phyloP scores from a whole-genome alignment of 768 basidiomycete genomes.

The Candolleomyces efflorescens region DNA sequence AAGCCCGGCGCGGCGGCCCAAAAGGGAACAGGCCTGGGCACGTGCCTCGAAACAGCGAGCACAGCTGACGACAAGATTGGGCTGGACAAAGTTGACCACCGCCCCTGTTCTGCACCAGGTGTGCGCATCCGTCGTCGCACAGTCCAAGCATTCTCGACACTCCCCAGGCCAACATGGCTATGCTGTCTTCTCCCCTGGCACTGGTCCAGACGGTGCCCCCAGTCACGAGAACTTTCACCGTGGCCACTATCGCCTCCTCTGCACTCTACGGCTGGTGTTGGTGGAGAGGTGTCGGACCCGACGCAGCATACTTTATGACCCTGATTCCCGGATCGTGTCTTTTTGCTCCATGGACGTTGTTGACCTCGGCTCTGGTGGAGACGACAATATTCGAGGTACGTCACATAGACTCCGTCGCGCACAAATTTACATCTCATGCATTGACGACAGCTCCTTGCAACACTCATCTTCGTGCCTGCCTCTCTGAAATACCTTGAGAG shows the following conservation, averaged over 20 bases:
- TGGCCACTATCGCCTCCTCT: constrained; percentile 53
- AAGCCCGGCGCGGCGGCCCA: neutral
- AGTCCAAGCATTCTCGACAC: constrained; percentile 10
- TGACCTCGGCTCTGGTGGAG: constrained; percentile 89
- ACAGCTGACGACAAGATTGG: neutral
- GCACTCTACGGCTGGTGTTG: constrained; percentile 61
- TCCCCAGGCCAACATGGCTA: constrained; percentile 50
- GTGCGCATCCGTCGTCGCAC: constrained; percentile 10
- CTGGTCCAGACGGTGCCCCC: constrained; percentile 71
- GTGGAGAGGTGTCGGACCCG: constrained; percentile 42
- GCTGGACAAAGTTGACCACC: neutral
- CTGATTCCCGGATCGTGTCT: constrained; percentile 78
- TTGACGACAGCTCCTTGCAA: constrained; percentile 60
- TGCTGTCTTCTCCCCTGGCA: constrained; percentile 68
- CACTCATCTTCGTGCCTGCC: constrained; percentile 74
- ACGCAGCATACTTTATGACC: constrained; percentile 62
- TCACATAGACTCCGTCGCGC: neutral
- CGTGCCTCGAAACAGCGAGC: constrained; percentile 14
- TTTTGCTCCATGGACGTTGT: constrained; percentile 90
- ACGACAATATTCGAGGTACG: constrained; percentile 74
- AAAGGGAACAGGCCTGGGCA: constrained; percentile 16
- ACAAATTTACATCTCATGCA: constrained; percentile 10
- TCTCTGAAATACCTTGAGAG: constrained; percentile 89
- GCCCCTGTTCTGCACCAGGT: neutral
- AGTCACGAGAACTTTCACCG: constrained; percentile 70